These are phyloP conservation scores for Eimeria maxima DNA, from an alignment of 169 alveolate species.

Conservation along the genomic window DNA sequence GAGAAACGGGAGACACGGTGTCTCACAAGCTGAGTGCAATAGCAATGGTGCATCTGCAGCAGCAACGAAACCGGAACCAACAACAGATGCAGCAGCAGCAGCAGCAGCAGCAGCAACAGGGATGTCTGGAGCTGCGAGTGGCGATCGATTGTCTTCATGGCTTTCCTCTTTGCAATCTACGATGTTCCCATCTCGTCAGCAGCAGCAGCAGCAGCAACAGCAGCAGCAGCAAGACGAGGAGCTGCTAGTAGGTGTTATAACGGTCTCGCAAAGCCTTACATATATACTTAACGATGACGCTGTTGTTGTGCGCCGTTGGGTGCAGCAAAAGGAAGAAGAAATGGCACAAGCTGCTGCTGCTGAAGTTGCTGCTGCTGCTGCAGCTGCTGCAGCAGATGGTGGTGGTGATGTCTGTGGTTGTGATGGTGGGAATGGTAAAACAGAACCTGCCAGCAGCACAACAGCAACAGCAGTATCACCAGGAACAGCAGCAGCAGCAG, in stretches of 20 bases:
- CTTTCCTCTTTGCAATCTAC: background rate
- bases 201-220: constrained; percentile 30
- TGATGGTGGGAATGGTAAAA: too few relatives aligned
- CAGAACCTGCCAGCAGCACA: background rate
- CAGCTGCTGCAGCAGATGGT: background rate
- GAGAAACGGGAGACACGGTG: background rate
- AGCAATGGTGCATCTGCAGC: background rate
- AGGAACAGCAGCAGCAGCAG: too few relatives aligned
- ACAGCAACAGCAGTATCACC: too few relatives aligned
- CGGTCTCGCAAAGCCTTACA: background rate
- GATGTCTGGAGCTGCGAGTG: background rate
- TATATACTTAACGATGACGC: background rate
- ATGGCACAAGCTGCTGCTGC: constrained; percentile 10
- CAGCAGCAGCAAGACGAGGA: background rate
- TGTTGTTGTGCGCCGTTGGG: background rate
- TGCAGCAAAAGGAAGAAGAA: constrained; percentile 4
- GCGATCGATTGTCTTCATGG: background rate
- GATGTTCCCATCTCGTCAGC: too few relatives aligned
- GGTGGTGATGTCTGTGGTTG: too few relatives aligned
- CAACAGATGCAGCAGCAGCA: constrained; percentile 6
- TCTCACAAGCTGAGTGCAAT: too few relatives aligned
- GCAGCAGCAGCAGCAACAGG: too few relatives aligned
- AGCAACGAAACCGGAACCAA: background rate
- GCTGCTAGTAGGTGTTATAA: background rate
- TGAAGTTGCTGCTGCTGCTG: constrained; percentile 22